Conservation (phyloP, 2,329 filamentous ascomycete species). For the Botrytis fragariae region DNA sequence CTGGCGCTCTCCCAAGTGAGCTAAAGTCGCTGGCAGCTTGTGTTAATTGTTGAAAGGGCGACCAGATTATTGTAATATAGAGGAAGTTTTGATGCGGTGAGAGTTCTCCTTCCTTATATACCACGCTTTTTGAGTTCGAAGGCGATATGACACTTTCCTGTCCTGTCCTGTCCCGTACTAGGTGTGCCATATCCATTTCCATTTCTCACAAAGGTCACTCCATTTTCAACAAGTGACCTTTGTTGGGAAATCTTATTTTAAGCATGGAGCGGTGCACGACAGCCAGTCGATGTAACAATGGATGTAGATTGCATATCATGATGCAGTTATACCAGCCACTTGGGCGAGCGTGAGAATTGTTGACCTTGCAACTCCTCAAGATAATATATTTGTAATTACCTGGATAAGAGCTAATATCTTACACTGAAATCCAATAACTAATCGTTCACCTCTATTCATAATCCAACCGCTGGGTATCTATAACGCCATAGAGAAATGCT, state of each 20-base stretch:
- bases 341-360: background rate
- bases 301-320: background rate
- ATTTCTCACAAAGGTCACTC: too few species aligned
- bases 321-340: slow-evolving; percentile 1
- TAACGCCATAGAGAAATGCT: background rate
- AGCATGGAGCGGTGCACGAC: background rate
- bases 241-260: background rate
- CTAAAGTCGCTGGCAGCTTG: slow-evolving; percentile 19
- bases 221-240: background rate
- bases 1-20: slow-evolving; percentile 23
- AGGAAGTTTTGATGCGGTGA: fast-evolving
- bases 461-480: slow-evolving; percentile 9
- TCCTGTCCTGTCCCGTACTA: too few species aligned
- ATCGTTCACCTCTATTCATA: background rate
- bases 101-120: background rate
- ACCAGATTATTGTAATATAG: fast-evolving
- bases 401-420: background rate
- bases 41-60: fast-evolving
- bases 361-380: slow-evolving; percentile 6
- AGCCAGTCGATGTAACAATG: background rate
- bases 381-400: background rate
- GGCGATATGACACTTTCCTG: too few species aligned
- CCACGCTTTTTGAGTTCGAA: background rate
- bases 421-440: background rate
- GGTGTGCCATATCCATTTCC: background rate